Base-by-base conservation (phyloP, 345 rosid genomes). In the Populus pruinosa region DNA sequence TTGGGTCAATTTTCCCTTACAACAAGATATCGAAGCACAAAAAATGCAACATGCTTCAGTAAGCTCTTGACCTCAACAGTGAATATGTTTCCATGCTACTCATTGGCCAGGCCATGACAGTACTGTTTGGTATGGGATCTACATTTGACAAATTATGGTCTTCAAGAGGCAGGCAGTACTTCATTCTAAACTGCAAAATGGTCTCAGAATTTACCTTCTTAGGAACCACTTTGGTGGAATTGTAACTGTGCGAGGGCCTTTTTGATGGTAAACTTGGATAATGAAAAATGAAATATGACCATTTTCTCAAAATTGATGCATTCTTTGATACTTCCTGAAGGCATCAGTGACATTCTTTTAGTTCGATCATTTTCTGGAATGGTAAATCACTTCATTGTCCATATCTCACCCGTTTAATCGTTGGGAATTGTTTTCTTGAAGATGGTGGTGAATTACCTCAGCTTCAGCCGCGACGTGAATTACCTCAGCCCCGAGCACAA, bases 401-500 rank as follows among this genome's bases (percentile, higher is more conserved):
- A 23, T 43, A 21, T 38, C 5, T 59, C 29, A 9, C 47, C 49
- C 29, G 1, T 67, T 25, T 70, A 44, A 79, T 21, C 5, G 72
- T 67, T 74, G 38, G 35, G 38, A 31, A 56, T 77, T 38, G 36
- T 75, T 64, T 59, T 43, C 77, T 65, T 81, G 70, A 73, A 88
- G 92, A 86, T 80, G 79, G 73, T 59, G 86, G 55, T 18, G 78
- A 82, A 56, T 39, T 80, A 79, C 87, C 86, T 74, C 94, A 76
- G 38, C 83, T 79, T 20, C 88, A 44, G 36, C 71, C 71, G n/a
- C 29, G 25, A 25, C 49, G 25, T 11, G 43, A 67, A n/a, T 59
- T 59, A 11, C 83, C 85, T 74, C 91, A 76, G 44, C 82, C 79
- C 31, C 89, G 65, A 78, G 67, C 83, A 23, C 80, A 81, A 44